phyloP scores from a whole-genome alignment of 2,329 filamentous ascomycete species.

The Calonectria leucothoes region DNA sequence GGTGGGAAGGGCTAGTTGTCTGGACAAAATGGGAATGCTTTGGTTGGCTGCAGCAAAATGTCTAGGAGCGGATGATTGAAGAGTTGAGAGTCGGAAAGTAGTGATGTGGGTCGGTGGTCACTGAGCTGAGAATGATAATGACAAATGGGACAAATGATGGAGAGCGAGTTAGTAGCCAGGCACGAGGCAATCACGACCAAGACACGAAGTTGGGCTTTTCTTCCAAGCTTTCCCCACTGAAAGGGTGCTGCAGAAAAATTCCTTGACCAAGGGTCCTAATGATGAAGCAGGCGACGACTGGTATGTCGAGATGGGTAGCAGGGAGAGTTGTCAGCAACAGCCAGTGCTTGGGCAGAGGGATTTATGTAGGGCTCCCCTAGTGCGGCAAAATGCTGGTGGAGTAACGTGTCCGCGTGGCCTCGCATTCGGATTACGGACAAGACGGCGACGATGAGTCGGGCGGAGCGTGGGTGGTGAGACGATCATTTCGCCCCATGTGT shows the following conservation, averaged over 20 bases:
- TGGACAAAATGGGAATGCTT: background rate
- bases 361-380: slow-evolving; percentile 25
- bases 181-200: slow-evolving; percentile 36
- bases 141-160: background rate
- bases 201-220: slow-evolving; percentile 38
- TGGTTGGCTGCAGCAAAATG: background rate
- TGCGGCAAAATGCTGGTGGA: background rate
- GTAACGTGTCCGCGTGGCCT: background rate
- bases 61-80: background rate
- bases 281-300: slow-evolving; percentile 31
- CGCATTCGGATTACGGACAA: background rate
- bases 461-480: background rate
- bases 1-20: slow-evolving; percentile 19
- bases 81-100: background rate
- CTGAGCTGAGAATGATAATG: background rate
- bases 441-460: background rate
- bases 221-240: slow-evolving; percentile 35
- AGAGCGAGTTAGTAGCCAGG: slow-evolving; percentile 27
- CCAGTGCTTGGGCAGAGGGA: slow-evolving; percentile 24
- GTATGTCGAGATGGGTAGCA: slow-evolving; percentile 28
- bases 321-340: background rate
- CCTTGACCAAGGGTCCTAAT: slow-evolving; percentile 35
- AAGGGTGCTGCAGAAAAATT: slow-evolving; percentile 37
- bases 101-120: background rate
- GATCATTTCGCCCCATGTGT: background rate